Conservation (phyloP, 2,329 filamentous ascomycete species). For the Penicillium sp. region DNA sequence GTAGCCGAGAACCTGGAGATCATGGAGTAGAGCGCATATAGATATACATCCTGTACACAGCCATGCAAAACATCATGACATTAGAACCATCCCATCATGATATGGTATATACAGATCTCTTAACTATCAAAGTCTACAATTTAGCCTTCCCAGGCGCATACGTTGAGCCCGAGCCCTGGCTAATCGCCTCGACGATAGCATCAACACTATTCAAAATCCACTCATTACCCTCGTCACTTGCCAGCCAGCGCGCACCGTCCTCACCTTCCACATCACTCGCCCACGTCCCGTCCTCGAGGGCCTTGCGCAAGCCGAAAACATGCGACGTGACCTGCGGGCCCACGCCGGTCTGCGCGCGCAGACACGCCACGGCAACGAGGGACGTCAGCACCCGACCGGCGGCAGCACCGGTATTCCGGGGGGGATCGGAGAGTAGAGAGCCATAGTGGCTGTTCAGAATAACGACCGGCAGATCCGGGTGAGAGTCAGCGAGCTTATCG, state of each 20-base stretch:
- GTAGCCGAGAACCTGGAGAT: slow-evolving; percentile 56
- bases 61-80: not conserved
- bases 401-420: slow-evolving; percentile 41
- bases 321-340: slow-evolving; percentile 78
- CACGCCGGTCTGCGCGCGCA: slow-evolving; percentile 75
- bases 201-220: slow-evolving; percentile 63
- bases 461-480: slow-evolving; percentile 76
- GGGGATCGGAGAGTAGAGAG: slow-evolving; percentile 64
- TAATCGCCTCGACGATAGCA: slow-evolving; percentile 51
- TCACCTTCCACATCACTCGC: slow-evolving; percentile 40
- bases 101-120: not conserved
- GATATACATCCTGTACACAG: not conserved
- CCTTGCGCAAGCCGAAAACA: slow-evolving; percentile 74
- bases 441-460: slow-evolving; percentile 73
- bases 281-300: slow-evolving; percentile 59
- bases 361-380: slow-evolving; percentile 67
- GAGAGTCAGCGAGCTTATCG: slow-evolving; percentile 65
- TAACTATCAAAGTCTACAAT: slow-evolving; percentile 19
- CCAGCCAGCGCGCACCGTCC: slow-evolving; percentile 57
- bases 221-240: slow-evolving; percentile 59
- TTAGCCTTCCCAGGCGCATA: slow-evolving; percentile 51
- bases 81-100: slow-evolving; percentile 1
- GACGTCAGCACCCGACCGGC: slow-evolving; percentile 69
- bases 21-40: slow-evolving; percentile 38
- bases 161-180: slow-evolving; percentile 48